These are phyloP conservation scores for Starmerella sp. DNA, from an alignment of 805 yeast species.

Conservation along the genomic window DNA sequence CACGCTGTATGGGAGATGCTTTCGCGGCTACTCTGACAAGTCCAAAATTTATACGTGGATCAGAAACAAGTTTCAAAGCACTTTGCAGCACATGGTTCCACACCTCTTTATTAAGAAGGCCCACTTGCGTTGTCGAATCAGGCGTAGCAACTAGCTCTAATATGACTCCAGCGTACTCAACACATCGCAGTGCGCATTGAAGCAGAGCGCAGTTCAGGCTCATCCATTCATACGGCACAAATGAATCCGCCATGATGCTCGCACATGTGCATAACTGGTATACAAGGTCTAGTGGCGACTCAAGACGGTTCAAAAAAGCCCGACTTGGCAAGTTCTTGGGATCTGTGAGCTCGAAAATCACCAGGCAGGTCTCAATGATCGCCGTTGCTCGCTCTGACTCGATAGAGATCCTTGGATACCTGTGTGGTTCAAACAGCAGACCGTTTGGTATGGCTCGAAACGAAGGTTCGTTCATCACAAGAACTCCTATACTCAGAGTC, in stretches of 20 bases:
- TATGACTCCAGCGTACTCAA: neutral
- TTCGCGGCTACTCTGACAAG: neutral
- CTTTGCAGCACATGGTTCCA: neutral
- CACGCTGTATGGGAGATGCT: neutral
- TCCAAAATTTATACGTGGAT: neutral
- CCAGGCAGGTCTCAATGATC: neutral
- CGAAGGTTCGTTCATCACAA: neutral
- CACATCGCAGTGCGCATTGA: neutral
- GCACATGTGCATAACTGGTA: neutral
- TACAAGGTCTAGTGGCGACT: neutral
- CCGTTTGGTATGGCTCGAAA: neutral
- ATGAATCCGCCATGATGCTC: neutral
- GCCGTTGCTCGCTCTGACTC: neutral
- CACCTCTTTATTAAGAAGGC: neutral
- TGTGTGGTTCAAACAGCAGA: neutral
- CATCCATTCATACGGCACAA: neutral
- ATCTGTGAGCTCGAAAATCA: neutral
- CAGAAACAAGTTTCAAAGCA: neutral
- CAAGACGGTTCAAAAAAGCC: neutral
- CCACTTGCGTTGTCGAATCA: neutral
- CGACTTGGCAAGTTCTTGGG: neutral
- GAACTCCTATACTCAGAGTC: neutral
- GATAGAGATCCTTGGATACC: neutral
- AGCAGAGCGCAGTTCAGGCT: neutral
- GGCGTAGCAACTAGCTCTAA: neutral